A percentile compares a stretch with the other conserved stretches of the same genome.
Evolutionary conservation across 768 basidiomycete species (phyloP).

Genomic region (Leccinum fibrillosum): DNA sequence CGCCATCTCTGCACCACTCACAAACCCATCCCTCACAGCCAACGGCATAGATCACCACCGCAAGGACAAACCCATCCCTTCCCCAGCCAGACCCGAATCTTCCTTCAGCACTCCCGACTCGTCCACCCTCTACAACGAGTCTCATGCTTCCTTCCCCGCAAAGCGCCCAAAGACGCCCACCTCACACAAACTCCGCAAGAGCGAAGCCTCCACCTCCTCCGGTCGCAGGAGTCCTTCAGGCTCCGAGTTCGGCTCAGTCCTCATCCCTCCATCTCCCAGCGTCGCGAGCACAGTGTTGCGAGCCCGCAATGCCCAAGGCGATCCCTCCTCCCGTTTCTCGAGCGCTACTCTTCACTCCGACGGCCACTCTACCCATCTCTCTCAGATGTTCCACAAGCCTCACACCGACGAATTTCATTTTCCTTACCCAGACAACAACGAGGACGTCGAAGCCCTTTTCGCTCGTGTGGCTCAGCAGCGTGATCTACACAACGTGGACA

Average conservation of each 20-base stretch:
- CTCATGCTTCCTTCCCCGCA: conserved; percentile 36
- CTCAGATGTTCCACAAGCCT: conserved; percentile 54
- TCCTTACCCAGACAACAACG: conserved; percentile 70
- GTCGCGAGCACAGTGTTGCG: conserved; percentile 40
- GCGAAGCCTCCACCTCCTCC: conserved; percentile 55
- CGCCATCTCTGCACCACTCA: conserved; percentile 76
- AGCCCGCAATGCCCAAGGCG: conserved; percentile 55
- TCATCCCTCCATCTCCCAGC: conserved; percentile 31
- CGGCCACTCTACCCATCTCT: conserved; percentile 39
- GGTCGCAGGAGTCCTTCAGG: conserved; percentile 47
- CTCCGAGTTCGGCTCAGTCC: conserved; percentile 51
- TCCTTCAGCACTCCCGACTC: conserved; percentile 57
- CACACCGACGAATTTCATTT: conserved; percentile 63
- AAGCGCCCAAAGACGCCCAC: conserved; percentile 35
- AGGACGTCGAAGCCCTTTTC: conserved; percentile 79
- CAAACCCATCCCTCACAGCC: conserved; percentile 73
- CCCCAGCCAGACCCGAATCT: conserved; percentile 43
- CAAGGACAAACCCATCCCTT: conserved; percentile 47
- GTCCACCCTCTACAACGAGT: conserved; percentile 55
- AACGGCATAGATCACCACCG: conserved; percentile 62
- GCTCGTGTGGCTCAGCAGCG: conserved; percentile 71
- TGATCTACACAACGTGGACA: conserved; percentile 56
- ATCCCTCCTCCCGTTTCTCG: conserved; percentile 60
- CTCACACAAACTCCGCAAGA: conserved; percentile 40
- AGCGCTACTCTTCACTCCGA: conserved; percentile 42